phyloP scores from a whole-genome alignment of 2,329 filamentous ascomycete species.

The Neofusicoccum sp. region DNA sequence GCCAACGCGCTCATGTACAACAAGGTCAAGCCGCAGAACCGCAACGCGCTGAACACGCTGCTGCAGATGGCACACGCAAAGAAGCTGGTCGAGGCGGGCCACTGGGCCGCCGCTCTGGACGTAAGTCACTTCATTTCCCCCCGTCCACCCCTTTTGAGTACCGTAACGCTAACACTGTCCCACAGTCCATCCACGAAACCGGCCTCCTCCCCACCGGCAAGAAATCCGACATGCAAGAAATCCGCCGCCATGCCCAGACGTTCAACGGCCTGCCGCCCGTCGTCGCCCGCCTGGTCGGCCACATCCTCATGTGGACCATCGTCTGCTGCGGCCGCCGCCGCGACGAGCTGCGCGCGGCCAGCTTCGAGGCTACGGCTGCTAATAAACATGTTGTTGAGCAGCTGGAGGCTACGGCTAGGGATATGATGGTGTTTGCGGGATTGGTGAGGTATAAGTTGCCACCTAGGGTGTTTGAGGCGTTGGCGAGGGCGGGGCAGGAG shows the following conservation, averaged over 20 bases:
- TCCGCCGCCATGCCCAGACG: constrained; percentile 75
- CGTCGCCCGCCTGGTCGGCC: constrained; percentile 84
- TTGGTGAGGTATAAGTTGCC: constrained; percentile 89
- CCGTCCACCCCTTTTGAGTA: neutral
- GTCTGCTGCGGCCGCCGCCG: constrained; percentile 78
- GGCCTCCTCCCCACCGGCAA: constrained; percentile 79
- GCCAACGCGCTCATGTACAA: constrained; percentile 59
- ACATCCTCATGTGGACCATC: constrained; percentile 91
- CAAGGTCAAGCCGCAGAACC: constrained; percentile 58
- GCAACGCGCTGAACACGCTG: constrained; percentile 58
- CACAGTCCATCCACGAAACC: constrained; percentile 62
- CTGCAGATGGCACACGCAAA: constrained; percentile 62
- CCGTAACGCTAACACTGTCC: neutral
- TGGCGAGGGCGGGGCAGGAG: constrained; percentile 78
- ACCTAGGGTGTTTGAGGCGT: constrained; percentile 79
- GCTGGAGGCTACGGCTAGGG: constrained; percentile 77
- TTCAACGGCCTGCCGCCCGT: constrained; percentile 77
- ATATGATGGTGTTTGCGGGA: constrained; percentile 90
- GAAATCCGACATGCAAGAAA: constrained; percentile 69
- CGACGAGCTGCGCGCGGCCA: constrained; percentile 62
- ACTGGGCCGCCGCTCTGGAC: constrained; percentile 63
- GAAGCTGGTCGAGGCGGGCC: constrained; percentile 55
- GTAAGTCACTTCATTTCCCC: constrained; percentile 46
- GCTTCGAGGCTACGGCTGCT: constrained; percentile 68
- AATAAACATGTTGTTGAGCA: constrained; percentile 59